Conservation (phyloP, 768 basidiomycete genomes). For the Porpolomopsis calyptriformis region DNA sequence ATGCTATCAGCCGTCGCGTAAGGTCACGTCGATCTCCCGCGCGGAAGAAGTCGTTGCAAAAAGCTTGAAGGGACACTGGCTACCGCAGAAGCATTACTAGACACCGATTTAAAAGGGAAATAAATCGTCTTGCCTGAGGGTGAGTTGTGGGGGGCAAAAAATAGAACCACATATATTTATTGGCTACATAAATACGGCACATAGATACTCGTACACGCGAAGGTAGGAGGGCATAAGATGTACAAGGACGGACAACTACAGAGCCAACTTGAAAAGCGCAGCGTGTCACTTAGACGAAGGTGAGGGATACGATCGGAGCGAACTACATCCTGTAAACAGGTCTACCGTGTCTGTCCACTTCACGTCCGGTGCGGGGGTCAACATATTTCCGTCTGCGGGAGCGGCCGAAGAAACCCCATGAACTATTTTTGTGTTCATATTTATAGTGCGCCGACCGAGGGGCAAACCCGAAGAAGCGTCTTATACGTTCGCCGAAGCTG, state of each 20-base stretch:
- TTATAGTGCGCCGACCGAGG: conserved; percentile 27
- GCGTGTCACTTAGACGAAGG: neutral
- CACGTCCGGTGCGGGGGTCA: conserved; percentile 38
- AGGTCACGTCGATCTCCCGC: conserved; percentile 20
- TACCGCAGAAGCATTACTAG: conserved; percentile 42
- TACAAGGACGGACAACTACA: no score
- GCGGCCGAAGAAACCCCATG: conserved; percentile 48
- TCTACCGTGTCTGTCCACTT: conserved; percentile 48
- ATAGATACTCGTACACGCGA: no score
- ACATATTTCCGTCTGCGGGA: conserved; percentile 38
- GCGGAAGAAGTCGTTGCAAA: conserved; percentile 56
- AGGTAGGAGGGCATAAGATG: no score
- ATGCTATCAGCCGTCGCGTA: conserved; percentile 2
- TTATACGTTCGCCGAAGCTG: conserved; percentile 36
- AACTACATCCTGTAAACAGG: conserved; percentile 39
- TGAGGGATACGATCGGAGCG: neutral
- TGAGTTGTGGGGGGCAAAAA: no score
- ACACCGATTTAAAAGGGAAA: no score
- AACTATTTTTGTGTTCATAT: conserved; percentile 33
- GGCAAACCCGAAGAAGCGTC: conserved; percentile 44
- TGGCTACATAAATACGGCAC: no score
- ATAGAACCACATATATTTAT: no score
- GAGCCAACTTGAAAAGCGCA: neutral
- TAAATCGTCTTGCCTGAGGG: no score
- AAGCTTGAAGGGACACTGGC: conserved; percentile 52